Evolutionary conservation across 2,329 filamentous ascomycete species (phyloP), one percentile per base, ranked within the genome.

Genomic region (Ophioceras dolichostomum): DNA sequence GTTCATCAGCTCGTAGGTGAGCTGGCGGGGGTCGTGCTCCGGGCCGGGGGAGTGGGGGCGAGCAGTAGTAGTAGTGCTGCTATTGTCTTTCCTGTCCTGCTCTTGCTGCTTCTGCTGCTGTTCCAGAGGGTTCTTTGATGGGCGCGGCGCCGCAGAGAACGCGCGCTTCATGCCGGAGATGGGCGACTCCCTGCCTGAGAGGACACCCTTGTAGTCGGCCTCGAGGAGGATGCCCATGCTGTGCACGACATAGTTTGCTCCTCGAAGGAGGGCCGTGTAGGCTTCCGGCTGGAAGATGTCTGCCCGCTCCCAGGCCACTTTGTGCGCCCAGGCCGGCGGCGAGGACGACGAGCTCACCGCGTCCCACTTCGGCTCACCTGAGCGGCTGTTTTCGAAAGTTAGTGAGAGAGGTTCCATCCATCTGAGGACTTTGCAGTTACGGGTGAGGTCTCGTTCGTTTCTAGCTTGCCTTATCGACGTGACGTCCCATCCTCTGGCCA

Each of bases 1-100:
- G 62, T 98, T 98, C 86, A 98, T 95, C 42, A 87, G 70, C 64
- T 96, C 91, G 64, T 98, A 98, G 14, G 89, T 95, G 50, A 94
- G 68, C 60, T 91, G 43, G 22, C 12, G 24, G 31, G 13, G 12
- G 30, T 33, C 12, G 8, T 83, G 19, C 79, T 78, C 47, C 78
- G 76, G 32, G 65, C 71, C 56, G 83, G 78, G 37, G 76, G 67
- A 1, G n/a, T 31, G 29, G 14, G 79, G 71, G n/a, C n/a, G n/a
- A n/a, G n/a, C n/a, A n/a, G n/a, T n/a, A n/a, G n/a, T n/a, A n/a
- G n/a, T n/a, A n/a, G n/a, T n/a, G n/a, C n/a, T n/a, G n/a, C n/a
- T n/a, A n/a, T n/a, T n/a, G n/a, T n/a, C n/a, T n/a, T n/a, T n/a
- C 8, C 22, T 7, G 8, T 8, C 12, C 46, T 70, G 68, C 46